Evolutionary conservation across 352 stramenopile genomes (phyloP).

Genomic region (Aphanomyces euteiches): DNA sequence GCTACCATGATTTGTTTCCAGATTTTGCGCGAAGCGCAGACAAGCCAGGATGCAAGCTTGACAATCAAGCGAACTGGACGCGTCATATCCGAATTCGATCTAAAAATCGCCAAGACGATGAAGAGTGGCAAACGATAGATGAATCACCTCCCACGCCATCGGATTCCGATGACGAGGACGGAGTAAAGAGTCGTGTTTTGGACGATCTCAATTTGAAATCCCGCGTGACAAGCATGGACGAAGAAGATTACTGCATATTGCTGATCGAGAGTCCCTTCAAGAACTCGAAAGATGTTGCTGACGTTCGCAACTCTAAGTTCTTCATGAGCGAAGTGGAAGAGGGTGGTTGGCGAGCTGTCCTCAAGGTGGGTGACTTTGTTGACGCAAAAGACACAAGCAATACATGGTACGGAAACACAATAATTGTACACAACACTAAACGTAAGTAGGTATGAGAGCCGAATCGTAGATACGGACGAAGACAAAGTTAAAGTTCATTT

Average conservation of each 20-base stretch:
- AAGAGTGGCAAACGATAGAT: conserved; percentile 13
- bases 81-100: conserved; percentile 2
- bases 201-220: conserved; percentile 52
- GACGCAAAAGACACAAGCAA: conserved; percentile 71
- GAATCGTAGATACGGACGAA: conserved; percentile 44
- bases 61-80: conserved; percentile 10
- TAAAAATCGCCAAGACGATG: conserved; percentile 7
- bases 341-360: conserved; percentile 55
- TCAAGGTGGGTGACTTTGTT: conserved; percentile 55
- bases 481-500: conserved; percentile 40
- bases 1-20: conserved; percentile 13
- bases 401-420: conserved; percentile 49
- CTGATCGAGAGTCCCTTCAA: conserved; percentile 52
- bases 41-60: not conserved
- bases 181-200: conserved; percentile 29
- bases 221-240: conserved; percentile 47
- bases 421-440: too few species aligned
- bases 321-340: conserved; percentile 54
- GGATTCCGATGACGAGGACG: not conserved
- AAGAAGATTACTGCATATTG: conserved; percentile 59
- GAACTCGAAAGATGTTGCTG: conserved; percentile 23
- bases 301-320: conserved; percentile 58
- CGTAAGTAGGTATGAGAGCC: conserved; percentile 52
- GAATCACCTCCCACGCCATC: conserved; percentile 1
- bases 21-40: not conserved